A percentile compares a stretch with the other conserved stretches of the same genome.
Evolutionary conservation across 805 yeast genomes (phyloP).

Genomic region (Candida incommunis): DNA sequence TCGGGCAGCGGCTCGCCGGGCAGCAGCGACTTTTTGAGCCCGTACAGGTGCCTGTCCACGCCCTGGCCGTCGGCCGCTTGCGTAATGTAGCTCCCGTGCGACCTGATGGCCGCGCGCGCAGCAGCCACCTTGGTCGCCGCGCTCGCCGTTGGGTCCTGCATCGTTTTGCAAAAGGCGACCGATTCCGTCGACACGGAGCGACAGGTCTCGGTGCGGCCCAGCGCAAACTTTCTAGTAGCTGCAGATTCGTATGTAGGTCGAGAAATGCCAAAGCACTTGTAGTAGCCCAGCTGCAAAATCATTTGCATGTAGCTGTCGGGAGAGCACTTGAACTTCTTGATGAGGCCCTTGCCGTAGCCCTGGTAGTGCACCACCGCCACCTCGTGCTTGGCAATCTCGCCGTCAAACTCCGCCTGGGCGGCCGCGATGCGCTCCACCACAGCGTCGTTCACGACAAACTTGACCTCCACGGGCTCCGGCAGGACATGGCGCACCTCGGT

Average conservation of each 20-base stretch:
- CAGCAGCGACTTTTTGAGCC: conserved; percentile 58
- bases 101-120: conserved; percentile 55
- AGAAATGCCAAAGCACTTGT: conserved; percentile 60
- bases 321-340: conserved; percentile 70
- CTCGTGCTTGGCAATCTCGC: conserved; percentile 52
- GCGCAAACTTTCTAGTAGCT: conserved; percentile 75
- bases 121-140: conserved; percentile 45
- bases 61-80: conserved; percentile 79
- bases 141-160: conserved; percentile 43
- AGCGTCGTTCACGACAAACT: conserved; percentile 41
- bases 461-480: conserved; percentile 23
- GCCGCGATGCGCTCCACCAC: conserved; percentile 35
- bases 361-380: conserved; percentile 66
- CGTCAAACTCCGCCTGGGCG: conserved; percentile 44
- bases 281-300: conserved; percentile 82
- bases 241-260: conserved; percentile 95
- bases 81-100: conserved; percentile 61
- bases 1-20: conserved; percentile 46
- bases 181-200: conserved; percentile 69
- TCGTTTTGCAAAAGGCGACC: conserved; percentile 53
- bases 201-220: conserved; percentile 91
- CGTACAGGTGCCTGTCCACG: conserved; percentile 87
- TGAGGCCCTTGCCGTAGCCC: conserved; percentile 75
- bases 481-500: conserved; percentile 10
- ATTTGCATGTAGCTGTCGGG: conserved; percentile 93